A percentile compares a stretch with the other conserved stretches of the same genome.
phyloP scores from a whole-genome alignment of 305 asterid genomes.

The Fraxinus xanthoxyloides region DNA sequence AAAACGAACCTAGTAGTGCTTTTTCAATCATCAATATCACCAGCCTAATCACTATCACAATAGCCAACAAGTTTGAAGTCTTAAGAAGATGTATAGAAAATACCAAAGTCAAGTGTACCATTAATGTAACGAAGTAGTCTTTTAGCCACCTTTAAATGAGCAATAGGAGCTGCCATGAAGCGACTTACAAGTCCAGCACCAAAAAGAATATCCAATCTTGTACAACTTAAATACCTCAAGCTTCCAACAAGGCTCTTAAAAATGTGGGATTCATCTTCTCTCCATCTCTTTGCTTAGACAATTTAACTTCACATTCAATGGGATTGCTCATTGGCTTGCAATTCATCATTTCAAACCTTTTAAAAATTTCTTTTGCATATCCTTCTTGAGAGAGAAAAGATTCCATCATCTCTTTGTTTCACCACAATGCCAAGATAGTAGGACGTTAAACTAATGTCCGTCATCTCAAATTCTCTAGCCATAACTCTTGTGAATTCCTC shows the following conservation, averaged over 20 bases:
- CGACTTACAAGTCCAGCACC: not conserved
- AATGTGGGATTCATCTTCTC: not conserved
- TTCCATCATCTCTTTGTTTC: not conserved
- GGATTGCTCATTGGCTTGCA: not conserved
- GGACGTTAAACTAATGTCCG: not conserved
- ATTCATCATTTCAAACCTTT: not conserved
- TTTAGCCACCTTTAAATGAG: not conserved
- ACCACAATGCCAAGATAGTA: conserved; percentile 1
- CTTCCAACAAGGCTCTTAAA: not conserved
- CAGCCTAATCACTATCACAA: not conserved
- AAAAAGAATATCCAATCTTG: not conserved
- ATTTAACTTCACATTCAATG: not conserved
- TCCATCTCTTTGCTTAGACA: not conserved
- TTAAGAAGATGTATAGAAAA: not conserved
- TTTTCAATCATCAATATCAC: not conserved
- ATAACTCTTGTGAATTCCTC: not conserved
- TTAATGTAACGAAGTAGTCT: not conserved
- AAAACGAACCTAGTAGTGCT: not conserved
- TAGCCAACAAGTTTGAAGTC: not conserved
- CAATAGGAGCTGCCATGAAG: not conserved
- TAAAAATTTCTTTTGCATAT: not conserved
- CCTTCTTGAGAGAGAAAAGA: conserved; percentile 11
- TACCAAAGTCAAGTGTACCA: not conserved
- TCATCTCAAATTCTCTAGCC: not conserved
- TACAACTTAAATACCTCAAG: not conserved